Evolutionary conservation across 2,329 filamentous ascomycete genomes (phyloP).

Genomic region (Trichoderma endophyticum): DNA sequence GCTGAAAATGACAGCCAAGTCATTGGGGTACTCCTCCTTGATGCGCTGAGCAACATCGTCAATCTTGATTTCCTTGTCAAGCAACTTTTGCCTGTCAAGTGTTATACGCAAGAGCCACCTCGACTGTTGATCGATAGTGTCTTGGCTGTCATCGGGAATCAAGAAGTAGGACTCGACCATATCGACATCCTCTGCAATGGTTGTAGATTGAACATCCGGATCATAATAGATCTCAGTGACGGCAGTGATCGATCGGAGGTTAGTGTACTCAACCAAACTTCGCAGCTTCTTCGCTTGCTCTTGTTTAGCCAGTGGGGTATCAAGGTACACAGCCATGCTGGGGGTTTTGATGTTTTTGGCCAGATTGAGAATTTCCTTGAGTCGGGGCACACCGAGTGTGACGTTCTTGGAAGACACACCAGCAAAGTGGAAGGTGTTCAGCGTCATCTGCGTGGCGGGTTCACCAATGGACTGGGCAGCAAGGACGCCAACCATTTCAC

Average conservation of each 20-base stretch:
- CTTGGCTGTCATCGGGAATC: constrained; percentile 73
- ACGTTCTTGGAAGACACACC: constrained; percentile 99
- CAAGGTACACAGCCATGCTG: constrained; percentile 89
- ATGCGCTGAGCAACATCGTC: constrained; percentile 87
- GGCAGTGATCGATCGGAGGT: constrained; percentile 83
- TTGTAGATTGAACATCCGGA: constrained; percentile 80
- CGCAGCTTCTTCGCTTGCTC: constrained; percentile 82
- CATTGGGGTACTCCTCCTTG: constrained; percentile 80
- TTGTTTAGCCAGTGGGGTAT: constrained; percentile 62
- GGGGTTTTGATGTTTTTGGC: constrained; percentile 98
- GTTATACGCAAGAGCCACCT: constrained; percentile 94
- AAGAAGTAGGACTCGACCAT: constrained; percentile 98
- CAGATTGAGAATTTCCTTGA: constrained; percentile 98
- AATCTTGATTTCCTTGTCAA: constrained; percentile 90
- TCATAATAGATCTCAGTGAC: constrained; percentile 97
- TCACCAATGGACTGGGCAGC: constrained; percentile 98
- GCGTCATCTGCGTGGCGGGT: constrained; percentile 97
- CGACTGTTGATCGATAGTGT: constrained; percentile 70
- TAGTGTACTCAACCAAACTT: constrained; percentile 91
- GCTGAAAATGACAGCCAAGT: constrained; percentile 91
- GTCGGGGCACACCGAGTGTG: constrained; percentile 94
- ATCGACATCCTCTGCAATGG: constrained; percentile 81
- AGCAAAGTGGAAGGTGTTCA: constrained; percentile 99
- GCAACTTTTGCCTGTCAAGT: constrained; percentile 86
- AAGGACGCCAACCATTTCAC: constrained; percentile 98